Evolutionary conservation across 805 yeast genomes (phyloP).

Genomic region (Yamadazyma tumulicola): DNA sequence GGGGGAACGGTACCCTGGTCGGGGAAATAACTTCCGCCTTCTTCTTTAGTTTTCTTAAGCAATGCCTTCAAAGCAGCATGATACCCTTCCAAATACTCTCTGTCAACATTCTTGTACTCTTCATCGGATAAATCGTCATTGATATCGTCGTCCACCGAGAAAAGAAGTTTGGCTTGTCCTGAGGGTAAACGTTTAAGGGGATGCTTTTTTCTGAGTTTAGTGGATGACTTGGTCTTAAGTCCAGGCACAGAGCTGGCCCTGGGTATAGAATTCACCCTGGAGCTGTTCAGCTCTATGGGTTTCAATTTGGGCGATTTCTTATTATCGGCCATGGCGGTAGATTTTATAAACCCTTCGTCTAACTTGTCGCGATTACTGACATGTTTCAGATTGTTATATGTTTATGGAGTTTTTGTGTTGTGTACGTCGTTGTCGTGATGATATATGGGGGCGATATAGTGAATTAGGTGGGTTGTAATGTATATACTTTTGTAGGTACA

Average conservation of each 20-base stretch:
- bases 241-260: no score
- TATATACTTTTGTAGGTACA: no score
- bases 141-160: conserved; percentile 80
- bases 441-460: no score
- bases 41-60: conserved; percentile 16
- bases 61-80: conserved; percentile 60
- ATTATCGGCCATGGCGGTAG: conserved; percentile 4
- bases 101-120: conserved; percentile 22
- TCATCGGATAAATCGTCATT: conserved; percentile 48
- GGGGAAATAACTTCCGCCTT: conserved; percentile 7
- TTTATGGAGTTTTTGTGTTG: no score
- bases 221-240: conserved; percentile 13
- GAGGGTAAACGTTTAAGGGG: conserved; percentile 25
- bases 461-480: no score
- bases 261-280: conserved; percentile 7
- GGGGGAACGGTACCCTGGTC: conserved; percentile 13
- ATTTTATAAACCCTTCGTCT: no score
- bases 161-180: conserved; percentile 38
- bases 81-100: conserved; percentile 63
- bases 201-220: conserved; percentile 23
- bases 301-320: not conserved
- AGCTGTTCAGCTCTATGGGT: conserved; percentile 1
- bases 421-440: no score
- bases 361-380: no score
- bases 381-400: no score